These are phyloP conservation scores for Puccinia polysora DNA, from an alignment of 1,284 basidiomycete genomes.

Conservation along the genomic window DNA sequence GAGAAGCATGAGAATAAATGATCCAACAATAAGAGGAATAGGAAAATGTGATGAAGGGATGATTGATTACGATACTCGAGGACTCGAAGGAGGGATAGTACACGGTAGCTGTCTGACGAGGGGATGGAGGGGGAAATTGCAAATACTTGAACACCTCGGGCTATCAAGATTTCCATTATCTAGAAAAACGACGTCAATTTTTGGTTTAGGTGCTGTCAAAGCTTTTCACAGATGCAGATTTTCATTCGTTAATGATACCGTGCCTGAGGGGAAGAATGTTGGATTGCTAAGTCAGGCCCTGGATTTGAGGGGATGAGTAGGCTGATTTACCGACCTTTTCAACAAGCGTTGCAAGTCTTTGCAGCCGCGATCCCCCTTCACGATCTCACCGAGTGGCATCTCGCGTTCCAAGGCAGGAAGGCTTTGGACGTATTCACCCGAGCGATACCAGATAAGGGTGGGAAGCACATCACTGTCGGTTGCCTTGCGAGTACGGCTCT, in stretches of 20 bases:
- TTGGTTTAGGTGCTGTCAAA: no score
- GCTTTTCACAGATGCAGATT: constrained; percentile 7
- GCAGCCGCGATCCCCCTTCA: constrained; percentile 33
- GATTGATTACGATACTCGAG: no score
- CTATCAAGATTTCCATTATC: no score
- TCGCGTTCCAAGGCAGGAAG: constrained; percentile 83
- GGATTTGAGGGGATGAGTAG: not conserved
- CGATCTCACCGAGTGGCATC: constrained; percentile 60
- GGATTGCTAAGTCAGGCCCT: not conserved
- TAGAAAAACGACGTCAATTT: no score
- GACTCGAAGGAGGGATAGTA: no score
- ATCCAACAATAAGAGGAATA: no score
- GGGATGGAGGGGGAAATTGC: no score
- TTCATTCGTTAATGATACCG: constrained; percentile 3
- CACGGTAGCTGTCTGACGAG: no score
- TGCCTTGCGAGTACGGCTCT: constrained; percentile 8
- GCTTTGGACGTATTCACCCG: constrained; percentile 71
- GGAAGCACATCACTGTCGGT: constrained; percentile 71
- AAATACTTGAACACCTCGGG: no score
- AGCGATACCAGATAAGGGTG: constrained; percentile 73
- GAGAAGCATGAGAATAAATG: no score
- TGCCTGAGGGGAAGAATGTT: not conserved
- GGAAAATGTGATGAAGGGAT: no score
- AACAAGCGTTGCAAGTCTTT: constrained; percentile 33
- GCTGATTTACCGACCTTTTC: not conserved